A percentile compares a stretch with the other conserved stretches of the same genome.
These are phyloP conservation scores for Cyberlindnera suaveolens DNA, from an alignment of 805 yeast genomes.

Conservation along the genomic window DNA sequence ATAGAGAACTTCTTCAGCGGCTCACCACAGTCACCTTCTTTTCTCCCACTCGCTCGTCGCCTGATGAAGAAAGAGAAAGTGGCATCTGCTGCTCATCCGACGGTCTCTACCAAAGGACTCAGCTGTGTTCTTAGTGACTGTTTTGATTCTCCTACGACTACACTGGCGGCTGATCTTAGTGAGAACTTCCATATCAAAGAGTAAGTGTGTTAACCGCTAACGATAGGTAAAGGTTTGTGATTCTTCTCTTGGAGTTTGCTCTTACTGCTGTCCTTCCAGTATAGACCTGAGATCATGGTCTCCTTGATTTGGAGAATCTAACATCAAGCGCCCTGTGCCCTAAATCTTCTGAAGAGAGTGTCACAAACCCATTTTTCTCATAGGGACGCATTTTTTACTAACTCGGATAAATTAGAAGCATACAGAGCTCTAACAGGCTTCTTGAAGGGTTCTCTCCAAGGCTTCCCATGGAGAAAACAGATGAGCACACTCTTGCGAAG, in stretches of 20 bases:
- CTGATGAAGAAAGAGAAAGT: slow-evolving; percentile 1
- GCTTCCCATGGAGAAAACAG: not conserved
- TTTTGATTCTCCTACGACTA: slow-evolving; percentile 30
- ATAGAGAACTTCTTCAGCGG: slow-evolving; percentile 17
- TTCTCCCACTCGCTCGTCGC: slow-evolving; percentile 9
- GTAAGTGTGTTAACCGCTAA: slow-evolving; percentile 14
- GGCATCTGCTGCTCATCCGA: slow-evolving; percentile 21
- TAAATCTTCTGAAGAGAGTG: slow-evolving; percentile 4
- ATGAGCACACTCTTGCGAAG: not conserved
- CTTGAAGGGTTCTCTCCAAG: slow-evolving; percentile 1
- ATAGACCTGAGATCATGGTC: no score
- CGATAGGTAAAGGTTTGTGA: no score
- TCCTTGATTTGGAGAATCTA: no score
- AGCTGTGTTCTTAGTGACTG: not conserved
- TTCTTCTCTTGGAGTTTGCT: no score
- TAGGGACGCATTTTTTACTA: slow-evolving; percentile 2
- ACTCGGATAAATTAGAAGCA: slow-evolving; percentile 1
- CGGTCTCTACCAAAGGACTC: slow-evolving; percentile 21
- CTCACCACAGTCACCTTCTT: slow-evolving; percentile 24
- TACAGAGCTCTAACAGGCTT: not conserved
- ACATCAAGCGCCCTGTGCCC: not conserved
- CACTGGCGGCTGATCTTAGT: slow-evolving; percentile 31
- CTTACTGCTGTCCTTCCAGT: no score
- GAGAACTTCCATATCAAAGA: slow-evolving; percentile 31
- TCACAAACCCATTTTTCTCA: slow-evolving; percentile 3